Percentiles rank a stretch among this genome's conserved stretches.
Evolutionary conservation across 2,329 filamentous ascomycete genomes (phyloP).

Genomic region (Helotiales sp.): DNA sequence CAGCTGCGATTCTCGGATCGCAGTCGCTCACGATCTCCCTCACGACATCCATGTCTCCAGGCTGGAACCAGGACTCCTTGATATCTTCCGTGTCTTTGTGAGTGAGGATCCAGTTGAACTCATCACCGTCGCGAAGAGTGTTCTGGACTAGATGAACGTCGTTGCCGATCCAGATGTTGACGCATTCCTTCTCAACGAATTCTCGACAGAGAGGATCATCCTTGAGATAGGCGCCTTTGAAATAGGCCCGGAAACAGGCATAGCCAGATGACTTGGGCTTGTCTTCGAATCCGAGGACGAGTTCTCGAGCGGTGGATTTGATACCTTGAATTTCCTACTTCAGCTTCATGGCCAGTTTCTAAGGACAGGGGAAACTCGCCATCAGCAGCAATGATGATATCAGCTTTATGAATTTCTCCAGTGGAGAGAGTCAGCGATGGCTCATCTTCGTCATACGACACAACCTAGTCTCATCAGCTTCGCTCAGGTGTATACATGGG

Average conservation of each 20-base stretch:
- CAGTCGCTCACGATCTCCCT: constrained; percentile 45
- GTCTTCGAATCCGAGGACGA: constrained; percentile 58
- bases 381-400: constrained; percentile 58
- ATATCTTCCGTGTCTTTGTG: constrained; percentile 53
- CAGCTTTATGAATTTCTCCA: constrained; percentile 48
- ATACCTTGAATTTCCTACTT: constrained; percentile 45
- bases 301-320: constrained; percentile 54
- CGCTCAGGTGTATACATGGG: background rate
- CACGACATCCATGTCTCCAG: constrained; percentile 53
- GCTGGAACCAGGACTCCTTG: constrained; percentile 54
- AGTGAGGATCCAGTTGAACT: constrained; percentile 55
- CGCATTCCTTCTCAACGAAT: constrained; percentile 51
- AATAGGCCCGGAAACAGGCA: constrained; percentile 57
- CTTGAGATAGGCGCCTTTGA: constrained; percentile 45
- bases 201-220: constrained; percentile 46
- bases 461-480: constrained; percentile 38
- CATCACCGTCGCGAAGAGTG: constrained; percentile 49
- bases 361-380: constrained; percentile 29
- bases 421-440: constrained; percentile 45
- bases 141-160: constrained; percentile 52
- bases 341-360: background rate
- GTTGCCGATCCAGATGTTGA: constrained; percentile 52
- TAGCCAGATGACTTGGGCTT: constrained; percentile 59
- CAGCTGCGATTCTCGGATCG: constrained; percentile 52
- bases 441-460: constrained; percentile 46